Evolutionary conservation across 345 rosid species (phyloP).

Genomic region (Eucalyptus virginea): DNA sequence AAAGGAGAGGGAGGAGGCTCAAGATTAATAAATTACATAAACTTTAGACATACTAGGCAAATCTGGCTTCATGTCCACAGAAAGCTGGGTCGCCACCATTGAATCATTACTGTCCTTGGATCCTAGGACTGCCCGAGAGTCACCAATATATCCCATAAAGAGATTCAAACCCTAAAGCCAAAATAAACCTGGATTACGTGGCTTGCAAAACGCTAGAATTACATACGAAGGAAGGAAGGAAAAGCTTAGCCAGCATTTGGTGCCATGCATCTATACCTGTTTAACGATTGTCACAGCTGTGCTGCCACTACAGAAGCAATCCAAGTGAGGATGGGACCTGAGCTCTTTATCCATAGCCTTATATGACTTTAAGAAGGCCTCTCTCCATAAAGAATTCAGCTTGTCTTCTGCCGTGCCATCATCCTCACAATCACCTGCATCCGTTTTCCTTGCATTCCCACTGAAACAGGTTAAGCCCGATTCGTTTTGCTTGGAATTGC

Average conservation of each 20-base stretch:
- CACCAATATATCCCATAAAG: slow-evolving; percentile 95
- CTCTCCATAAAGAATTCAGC: slow-evolving; percentile 59
- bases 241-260: neutral
- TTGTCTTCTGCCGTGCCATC: slow-evolving; percentile 4
- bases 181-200: neutral
- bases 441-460: slow-evolving; percentile 34
- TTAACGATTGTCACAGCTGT: slow-evolving; percentile 84
- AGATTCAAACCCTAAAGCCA: slow-evolving; percentile 71
- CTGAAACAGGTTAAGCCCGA: slow-evolving; percentile 35
- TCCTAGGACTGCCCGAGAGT: slow-evolving; percentile 97
- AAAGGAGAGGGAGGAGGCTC: neutral
- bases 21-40: neutral
- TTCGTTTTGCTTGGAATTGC: slow-evolving; percentile 40
- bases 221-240: neutral
- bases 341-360: slow-evolving; percentile 97
- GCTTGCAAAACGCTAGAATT: neutral
- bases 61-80: slow-evolving; percentile 97
- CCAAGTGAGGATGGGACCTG: slow-evolving; percentile 85
- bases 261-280: slow-evolving; percentile 42
- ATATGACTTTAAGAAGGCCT: slow-evolving; percentile 80
- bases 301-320: slow-evolving; percentile 99
- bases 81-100: slow-evolving; percentile 81
- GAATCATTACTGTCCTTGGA: slow-evolving; percentile 68
- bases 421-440: slow-evolving; percentile 6
- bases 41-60: slow-evolving; percentile 61